Evolutionary conservation across 768 basidiomycete genomes (phyloP).

Genomic region (Calocybe gangraenosa): DNA sequence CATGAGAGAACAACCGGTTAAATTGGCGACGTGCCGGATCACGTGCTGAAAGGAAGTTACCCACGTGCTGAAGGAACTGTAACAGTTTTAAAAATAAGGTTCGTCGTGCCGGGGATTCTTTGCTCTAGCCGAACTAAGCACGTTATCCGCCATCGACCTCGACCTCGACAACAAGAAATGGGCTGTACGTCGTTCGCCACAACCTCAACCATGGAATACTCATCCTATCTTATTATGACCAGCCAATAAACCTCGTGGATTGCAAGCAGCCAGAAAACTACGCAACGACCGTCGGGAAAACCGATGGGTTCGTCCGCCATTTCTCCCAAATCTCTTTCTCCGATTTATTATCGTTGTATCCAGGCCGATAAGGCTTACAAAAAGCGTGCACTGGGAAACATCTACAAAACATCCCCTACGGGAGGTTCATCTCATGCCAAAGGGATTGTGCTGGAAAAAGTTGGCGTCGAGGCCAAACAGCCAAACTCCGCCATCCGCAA

Average conservation of each 20-base stretch:
- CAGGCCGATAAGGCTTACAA: constrained; percentile 99
- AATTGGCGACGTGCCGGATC: constrained; percentile 7
- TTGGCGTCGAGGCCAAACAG: constrained; percentile 99
- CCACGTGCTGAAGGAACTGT: constrained; percentile 20
- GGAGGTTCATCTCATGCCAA: constrained; percentile 99
- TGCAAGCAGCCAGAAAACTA: constrained; percentile 98
- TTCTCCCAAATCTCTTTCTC: not conserved
- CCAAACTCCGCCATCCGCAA: constrained; percentile 99
- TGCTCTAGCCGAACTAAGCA: constrained; percentile 10
- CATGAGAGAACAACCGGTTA: no score
- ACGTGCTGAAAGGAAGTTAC: not conserved
- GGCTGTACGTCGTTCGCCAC: constrained; percentile 62
- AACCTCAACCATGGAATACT: constrained; percentile 12
- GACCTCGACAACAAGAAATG: constrained; percentile 57
- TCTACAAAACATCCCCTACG: constrained; percentile 99
- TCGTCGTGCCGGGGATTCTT: constrained; percentile 29
- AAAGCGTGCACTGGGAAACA: constrained; percentile 98
- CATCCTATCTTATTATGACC: constrained; percentile 32
- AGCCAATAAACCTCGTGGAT: constrained; percentile 99
- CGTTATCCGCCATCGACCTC: constrained; percentile 37
- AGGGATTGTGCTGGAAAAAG: constrained; percentile 99
- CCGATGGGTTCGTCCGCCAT: constrained; percentile 77
- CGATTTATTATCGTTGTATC: constrained; percentile 2
- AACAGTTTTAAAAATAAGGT: constrained; percentile 46
- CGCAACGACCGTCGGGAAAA: constrained; percentile 91